phyloP scores from a whole-genome alignment of 2,329 filamentous ascomycete genomes.

The Teratosphaeria pseudoeucalypti region DNA sequence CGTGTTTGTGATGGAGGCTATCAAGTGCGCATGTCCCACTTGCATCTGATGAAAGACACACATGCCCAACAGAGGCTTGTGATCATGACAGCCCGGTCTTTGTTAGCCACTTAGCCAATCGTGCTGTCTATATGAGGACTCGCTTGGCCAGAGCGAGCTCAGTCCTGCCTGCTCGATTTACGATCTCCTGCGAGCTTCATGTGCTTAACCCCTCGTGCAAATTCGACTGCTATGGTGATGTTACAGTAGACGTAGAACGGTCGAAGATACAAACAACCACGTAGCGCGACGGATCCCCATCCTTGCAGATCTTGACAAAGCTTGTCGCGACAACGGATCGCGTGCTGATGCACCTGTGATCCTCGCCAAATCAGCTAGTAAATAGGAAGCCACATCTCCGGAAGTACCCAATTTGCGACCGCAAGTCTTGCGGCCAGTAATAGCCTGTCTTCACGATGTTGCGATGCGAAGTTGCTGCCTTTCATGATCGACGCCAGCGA shows the following conservation, averaged over 20 bases:
- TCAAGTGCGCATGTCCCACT: neutral
- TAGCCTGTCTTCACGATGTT: neutral
- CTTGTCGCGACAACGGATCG: neutral
- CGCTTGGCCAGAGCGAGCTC: neutral
- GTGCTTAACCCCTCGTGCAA: neutral
- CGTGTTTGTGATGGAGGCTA: neutral
- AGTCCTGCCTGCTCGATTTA: neutral
- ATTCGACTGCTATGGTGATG: neutral
- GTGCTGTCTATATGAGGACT: neutral
- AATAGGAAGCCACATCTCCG: neutral
- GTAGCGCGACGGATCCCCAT: neutral
- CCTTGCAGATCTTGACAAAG: neutral
- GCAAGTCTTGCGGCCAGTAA: neutral
- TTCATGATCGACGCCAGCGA: neutral
- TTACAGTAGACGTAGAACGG: neutral
- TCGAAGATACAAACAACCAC: neutral
- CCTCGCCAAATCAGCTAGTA: neutral
- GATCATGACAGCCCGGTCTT: neutral
- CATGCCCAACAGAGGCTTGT: neutral
- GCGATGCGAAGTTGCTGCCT: constrained; percentile 1
- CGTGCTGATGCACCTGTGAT: neutral
- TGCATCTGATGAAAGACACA: neutral
- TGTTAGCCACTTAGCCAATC: neutral
- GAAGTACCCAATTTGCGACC: neutral
- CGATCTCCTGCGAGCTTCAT: too few relatives aligned